A percentile compares a stretch with the other conserved stretches of the same genome.
Evolutionary conservation across 768 basidiomycete species (phyloP).

Genomic region (Cyathus striatus): DNA sequence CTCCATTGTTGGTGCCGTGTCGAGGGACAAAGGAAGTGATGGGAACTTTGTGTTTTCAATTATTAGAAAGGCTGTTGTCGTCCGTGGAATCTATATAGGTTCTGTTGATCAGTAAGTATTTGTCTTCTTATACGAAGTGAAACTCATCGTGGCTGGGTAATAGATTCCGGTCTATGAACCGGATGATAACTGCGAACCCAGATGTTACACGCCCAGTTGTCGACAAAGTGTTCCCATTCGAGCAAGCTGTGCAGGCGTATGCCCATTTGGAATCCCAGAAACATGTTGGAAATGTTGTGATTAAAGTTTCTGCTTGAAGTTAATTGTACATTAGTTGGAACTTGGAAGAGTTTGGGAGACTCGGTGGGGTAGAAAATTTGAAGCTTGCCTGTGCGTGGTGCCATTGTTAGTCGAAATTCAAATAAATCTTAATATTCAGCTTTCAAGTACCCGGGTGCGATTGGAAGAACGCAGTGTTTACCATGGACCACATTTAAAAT

Average conservation of each 20-base stretch:
- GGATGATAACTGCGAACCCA: slow-evolving; percentile 34
- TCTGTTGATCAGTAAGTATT: slow-evolving; percentile 39
- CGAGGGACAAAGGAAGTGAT: no score
- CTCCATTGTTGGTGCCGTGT: slow-evolving; percentile 46
- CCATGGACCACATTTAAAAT: no score
- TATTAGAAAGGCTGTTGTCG: slow-evolving; percentile 27
- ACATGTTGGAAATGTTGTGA: no score
- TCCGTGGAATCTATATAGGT: slow-evolving; percentile 47
- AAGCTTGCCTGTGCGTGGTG: no score
- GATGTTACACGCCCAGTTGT: slow-evolving; percentile 41
- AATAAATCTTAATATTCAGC: no score
- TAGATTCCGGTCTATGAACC: slow-evolving; percentile 49
- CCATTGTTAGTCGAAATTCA: no score
- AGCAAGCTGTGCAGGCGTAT: slow-evolving; percentile 45
- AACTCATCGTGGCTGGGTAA: background rate
- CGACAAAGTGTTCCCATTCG: slow-evolving; percentile 54
- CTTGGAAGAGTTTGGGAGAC: no score
- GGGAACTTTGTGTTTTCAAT: slow-evolving; percentile 17
- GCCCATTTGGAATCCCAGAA: slow-evolving; percentile 43
- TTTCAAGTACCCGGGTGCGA: no score
- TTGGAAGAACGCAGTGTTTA: no score
- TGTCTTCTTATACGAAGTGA: background rate
- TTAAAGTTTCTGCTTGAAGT: no score
- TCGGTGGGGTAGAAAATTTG: no score
- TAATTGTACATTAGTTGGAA: no score